Base-by-base conservation (phyloP, 1,139 yeast species). In the Nakaseomyces kungkrabaensis region DNA sequence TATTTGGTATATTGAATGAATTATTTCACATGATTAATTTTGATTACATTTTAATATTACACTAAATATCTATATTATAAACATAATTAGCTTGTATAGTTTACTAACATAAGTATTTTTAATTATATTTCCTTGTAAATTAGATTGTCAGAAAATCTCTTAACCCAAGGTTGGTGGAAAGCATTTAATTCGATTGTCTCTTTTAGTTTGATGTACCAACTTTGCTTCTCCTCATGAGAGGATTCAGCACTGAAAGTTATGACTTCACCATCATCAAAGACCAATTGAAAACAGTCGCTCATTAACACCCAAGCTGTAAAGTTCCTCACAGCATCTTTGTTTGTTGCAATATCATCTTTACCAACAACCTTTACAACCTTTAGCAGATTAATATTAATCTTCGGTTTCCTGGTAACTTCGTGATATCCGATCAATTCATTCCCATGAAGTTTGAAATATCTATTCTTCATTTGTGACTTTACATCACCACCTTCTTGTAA, bases 401-500 rank as follows among this genome's bases (percentile, higher is more conserved):
- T 71, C 1, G 87, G 76, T 61, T 81, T 82, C 63, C 71, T 79
- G 1, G 79, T 72, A 37, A 70, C 71, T 56, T 82, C 88, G 58
- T 81, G 78, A 59, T 79, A 83, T 0, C 89, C 89, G 50, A 79
- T 70, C 53, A 84, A 68, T 34, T 81, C 77, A 5, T 78, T 75
- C 0, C 86, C 88, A 42, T 71, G 63, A 38, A 84, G 68, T 58
- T 75, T 79, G 69, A 78, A 83, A 65, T 67, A 82, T 51, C 92
- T 70, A 57, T 79, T 74, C 57, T 81, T 79, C 78, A 83, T 75
- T 29, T 73, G 61, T 9, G 56, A 60, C 22, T 53, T 53, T 58
- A 85, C 75, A 65, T 84, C 92, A 7, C 90, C 90, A 36, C 92
- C 92, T 61, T 83, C 89, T 68, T 84, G 92, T 60, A 77, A 78